Conservation (phyloP, 495 filamentous ascomycete genomes). For the Haplographium delicatum region DNA sequence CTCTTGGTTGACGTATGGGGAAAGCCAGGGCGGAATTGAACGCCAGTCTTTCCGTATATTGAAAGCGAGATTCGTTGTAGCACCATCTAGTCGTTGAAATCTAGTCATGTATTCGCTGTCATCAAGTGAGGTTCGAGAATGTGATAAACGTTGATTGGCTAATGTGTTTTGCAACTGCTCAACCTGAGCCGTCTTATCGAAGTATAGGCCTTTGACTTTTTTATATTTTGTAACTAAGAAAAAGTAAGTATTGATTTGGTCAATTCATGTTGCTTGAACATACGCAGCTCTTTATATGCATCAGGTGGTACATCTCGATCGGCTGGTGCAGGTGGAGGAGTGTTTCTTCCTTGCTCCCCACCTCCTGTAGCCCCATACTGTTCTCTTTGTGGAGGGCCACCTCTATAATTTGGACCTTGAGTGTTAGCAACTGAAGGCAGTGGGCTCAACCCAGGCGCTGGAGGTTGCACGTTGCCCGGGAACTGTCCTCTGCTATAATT, state of each 20-base stretch:
- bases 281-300: slow-evolving; percentile 58
- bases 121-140: slow-evolving; percentile 91
- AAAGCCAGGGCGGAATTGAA: slow-evolving; percentile 71
- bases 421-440: slow-evolving; percentile 22
- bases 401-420: slow-evolving; percentile 36
- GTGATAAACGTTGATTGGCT: slow-evolving; percentile 89
- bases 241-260: not conserved
- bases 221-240: slow-evolving; percentile 65
- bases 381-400: slow-evolving; percentile 22
- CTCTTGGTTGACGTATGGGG: slow-evolving; percentile 72
- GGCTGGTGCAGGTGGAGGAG: slow-evolving; percentile 29
- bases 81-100: slow-evolving; percentile 88
- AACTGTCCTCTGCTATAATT: slow-evolving; percentile 21
- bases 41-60: slow-evolving; percentile 93
- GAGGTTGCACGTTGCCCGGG: slow-evolving; percentile 8
- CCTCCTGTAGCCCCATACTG: slow-evolving; percentile 17
- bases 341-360: slow-evolving; percentile 26
- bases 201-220: slow-evolving; percentile 96
- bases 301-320: slow-evolving; percentile 23
- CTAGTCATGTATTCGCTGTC: slow-evolving; percentile 90
- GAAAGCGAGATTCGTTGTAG: slow-evolving; percentile 91
- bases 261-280: slow-evolving; percentile 17
- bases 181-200: slow-evolving; percentile 90
- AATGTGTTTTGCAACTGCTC: slow-evolving; percentile 94
- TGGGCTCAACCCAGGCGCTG: slow-evolving; percentile 30